Evolutionary conservation across 371 early-diverging fungal species (phyloP).

Genomic region (Rhizopus sp.): DNA sequence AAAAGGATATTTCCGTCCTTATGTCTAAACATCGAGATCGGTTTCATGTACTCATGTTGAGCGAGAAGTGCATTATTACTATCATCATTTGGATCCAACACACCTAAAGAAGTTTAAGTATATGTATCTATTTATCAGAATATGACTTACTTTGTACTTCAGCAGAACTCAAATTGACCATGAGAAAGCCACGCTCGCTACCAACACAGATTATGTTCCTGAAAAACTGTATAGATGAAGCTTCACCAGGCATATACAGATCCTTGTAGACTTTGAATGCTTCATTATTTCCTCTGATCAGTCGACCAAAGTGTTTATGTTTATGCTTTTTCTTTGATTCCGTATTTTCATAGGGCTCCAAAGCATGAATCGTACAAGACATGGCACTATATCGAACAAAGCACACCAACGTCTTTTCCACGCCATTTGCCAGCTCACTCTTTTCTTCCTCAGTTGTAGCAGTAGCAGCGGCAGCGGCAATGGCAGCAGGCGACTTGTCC

Average conservation of each 20-base stretch:
- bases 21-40: slow-evolving; percentile 86
- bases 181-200: slow-evolving; percentile 91
- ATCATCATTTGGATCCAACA: slow-evolving; percentile 49
- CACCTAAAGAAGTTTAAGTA: slow-evolving; percentile 25
- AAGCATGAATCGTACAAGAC: slow-evolving; percentile 73
- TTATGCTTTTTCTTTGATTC: slow-evolving; percentile 56
- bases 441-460: slow-evolving; percentile 17
- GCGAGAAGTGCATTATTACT: slow-evolving; percentile 29
- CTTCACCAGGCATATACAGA: slow-evolving; percentile 90
- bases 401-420: slow-evolving; percentile 74
- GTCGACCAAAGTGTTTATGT: slow-evolving; percentile 39
- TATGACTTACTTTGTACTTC: slow-evolving; percentile 58
- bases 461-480: neutral
- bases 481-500: slow-evolving; percentile 53
- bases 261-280: slow-evolving; percentile 76
- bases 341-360: slow-evolving; percentile 67
- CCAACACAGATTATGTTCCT: slow-evolving; percentile 90
- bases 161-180: slow-evolving; percentile 83
- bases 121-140: neutral
- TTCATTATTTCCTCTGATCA: slow-evolving; percentile 57
- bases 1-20: slow-evolving; percentile 77
- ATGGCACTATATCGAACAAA: slow-evolving; percentile 71
- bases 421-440: slow-evolving; percentile 15
- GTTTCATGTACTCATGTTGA: slow-evolving; percentile 49
- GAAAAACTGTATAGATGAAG: slow-evolving; percentile 83